Evolutionary conservation across 768 basidiomycete genomes (phyloP).

Genomic region (Lactarius hatsudake): DNA sequence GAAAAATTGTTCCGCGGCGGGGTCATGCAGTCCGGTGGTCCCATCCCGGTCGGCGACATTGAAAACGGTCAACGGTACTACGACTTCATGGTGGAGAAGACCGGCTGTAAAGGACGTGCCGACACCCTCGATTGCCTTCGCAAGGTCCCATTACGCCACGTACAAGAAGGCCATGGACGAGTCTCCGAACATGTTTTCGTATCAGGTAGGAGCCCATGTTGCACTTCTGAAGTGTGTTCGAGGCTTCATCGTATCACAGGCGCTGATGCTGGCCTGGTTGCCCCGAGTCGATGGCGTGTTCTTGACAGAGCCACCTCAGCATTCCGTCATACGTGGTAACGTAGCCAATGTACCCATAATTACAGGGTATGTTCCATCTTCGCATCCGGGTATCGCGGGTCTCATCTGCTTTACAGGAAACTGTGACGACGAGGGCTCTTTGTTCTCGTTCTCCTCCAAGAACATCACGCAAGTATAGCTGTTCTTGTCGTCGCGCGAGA

Average conservation of each 20-base stretch:
- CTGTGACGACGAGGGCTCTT: conserved; percentile 59
- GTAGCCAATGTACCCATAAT: conserved; percentile 29
- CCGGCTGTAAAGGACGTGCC: conserved; percentile 36
- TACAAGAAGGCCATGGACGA: conserved; percentile 37
- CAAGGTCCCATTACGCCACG: conserved; percentile 34
- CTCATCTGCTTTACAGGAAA: conserved; percentile 36
- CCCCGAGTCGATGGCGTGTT: conserved; percentile 32
- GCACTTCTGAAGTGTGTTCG: neutral
- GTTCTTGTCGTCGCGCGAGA: too few species aligned
- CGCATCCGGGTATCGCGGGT: neutral
- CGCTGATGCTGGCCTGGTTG: conserved; percentile 28
- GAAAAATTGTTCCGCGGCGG: conserved; percentile 42
- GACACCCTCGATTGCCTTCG: conserved; percentile 48
- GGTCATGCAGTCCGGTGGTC: conserved; percentile 46
- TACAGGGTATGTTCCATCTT: conserved; percentile 21
- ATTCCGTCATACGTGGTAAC: conserved; percentile 23
- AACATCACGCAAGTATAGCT: conserved; percentile 34
- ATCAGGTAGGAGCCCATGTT: conserved; percentile 30
- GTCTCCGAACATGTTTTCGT: conserved; percentile 36
- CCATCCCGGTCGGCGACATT: conserved; percentile 34
- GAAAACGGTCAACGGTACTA: conserved; percentile 38
- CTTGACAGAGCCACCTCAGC: conserved; percentile 28
- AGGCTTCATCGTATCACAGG: conserved; percentile 22
- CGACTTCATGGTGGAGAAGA: conserved; percentile 40
- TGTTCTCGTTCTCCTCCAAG: conserved; percentile 32